These are phyloP conservation scores for Eucalyptus virginea DNA, from an alignment of 345 rosid genomes.

Conservation along the genomic window DNA sequence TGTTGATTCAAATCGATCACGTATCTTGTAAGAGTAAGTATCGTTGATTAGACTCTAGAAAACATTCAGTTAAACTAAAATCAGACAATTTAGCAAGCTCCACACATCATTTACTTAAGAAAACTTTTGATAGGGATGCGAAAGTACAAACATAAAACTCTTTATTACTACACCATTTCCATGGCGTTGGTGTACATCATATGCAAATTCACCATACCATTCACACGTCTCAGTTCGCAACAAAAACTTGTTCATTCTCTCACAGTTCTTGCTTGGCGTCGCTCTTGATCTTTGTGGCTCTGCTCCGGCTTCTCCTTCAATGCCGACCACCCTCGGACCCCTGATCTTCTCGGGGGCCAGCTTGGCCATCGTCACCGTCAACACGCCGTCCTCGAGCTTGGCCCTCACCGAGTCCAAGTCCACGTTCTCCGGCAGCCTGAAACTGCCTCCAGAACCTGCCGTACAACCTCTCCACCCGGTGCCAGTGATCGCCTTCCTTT, in stretches of 20 bases:
- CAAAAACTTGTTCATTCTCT: neutral
- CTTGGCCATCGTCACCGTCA: slow-evolving; percentile 43
- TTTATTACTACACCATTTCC: neutral
- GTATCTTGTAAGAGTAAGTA: neutral
- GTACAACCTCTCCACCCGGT: slow-evolving; percentile 57
- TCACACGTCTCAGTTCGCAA: neutral
- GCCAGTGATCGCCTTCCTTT: slow-evolving; percentile 75
- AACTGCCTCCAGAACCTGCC: slow-evolving; percentile 88
- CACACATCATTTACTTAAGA: neutral
- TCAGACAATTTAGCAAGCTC: neutral
- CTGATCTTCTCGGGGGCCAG: slow-evolving; percentile 49
- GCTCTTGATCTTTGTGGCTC: slow-evolving; percentile 16
- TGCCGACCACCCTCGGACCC: slow-evolving; percentile 46
- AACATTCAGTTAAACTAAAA: neutral
- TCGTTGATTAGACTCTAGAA: neutral
- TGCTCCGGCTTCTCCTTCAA: slow-evolving; percentile 19
- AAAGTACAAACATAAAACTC: neutral
- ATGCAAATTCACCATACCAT: neutral
- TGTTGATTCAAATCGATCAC: neutral
- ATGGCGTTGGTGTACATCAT: neutral
- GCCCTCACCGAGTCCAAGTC: slow-evolving; percentile 58
- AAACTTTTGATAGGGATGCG: neutral
- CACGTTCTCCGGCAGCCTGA: slow-evolving; percentile 58
- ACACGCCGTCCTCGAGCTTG: slow-evolving; percentile 61
- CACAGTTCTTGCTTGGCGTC: slow-evolving; percentile 39